Evolutionary conservation across 2,329 filamentous ascomycete species (phyloP), one percentile per base, ranked within the genome.

Genomic region (Ceratocystis cubensis): DNA sequence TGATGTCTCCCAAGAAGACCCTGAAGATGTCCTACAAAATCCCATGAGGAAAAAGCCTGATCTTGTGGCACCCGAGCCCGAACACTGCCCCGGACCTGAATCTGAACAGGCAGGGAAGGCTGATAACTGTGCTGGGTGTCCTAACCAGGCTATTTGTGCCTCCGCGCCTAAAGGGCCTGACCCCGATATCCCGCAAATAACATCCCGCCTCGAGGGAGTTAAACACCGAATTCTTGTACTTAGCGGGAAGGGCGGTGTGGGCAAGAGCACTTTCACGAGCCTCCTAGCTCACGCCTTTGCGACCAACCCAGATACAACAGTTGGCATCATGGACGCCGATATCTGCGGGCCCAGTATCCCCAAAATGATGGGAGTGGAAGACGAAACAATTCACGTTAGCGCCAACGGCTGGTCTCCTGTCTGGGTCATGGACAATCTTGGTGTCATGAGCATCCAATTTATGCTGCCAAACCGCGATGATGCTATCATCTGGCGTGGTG

Each of bases 281-380:
- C 84, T 97, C 72, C 84, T 97, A 20, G 88, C 89, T 1, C 91
- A 96, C 74, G 92, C 89, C 1, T 95, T 99, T 72, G 90, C 94
- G 1, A 84, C 84, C 15, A 90, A 95, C 75, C 85, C 87, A 0
- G 84, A 87, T 59, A 87, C 80, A 66, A 90, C 85, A 0, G 89
- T 99, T 33, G 94, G 93, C 22, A 87, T 99, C 71, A 96, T 97
- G 91, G 94, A 99, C 76, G 95, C 94, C 5, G 94, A 99, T 75
- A 96, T 99, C 69, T 96, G 91, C 77, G 94, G 94, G 0, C 94
- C 94, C 0, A 91, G 86, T 70, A 96, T 99, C 72, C 94, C 94
- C 22, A 96, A 96, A 78, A 97, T 99, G 93, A 92, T 99, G 87
- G 94, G 94, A 44, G 93, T 96, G 0, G 92, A 96, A 76, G 79